Evolutionary conservation across 148 eudicot species (phyloP).

Genomic region (Persicaria tinctoria): DNA sequence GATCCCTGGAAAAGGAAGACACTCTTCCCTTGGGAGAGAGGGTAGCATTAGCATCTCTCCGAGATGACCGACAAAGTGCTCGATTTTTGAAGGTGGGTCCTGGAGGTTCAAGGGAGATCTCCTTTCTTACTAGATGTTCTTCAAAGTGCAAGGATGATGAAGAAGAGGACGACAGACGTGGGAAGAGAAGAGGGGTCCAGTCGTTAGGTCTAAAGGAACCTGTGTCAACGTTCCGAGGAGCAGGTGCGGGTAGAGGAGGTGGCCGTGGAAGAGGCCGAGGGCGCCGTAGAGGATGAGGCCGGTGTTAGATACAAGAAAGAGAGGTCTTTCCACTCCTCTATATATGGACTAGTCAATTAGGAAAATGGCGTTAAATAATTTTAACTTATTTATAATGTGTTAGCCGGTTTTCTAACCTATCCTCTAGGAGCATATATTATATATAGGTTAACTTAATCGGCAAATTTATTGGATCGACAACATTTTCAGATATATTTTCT

Average conservation of each 20-base stretch:
- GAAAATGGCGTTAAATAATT: too few species aligned
- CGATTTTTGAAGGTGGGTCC: conserved; percentile 52
- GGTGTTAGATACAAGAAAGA: too few species aligned
- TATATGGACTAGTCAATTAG: too few species aligned
- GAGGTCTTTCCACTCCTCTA: too few species aligned
- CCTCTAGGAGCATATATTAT: too few species aligned
- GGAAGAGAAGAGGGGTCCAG: conserved; percentile 49
- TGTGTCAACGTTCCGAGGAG: conserved; percentile 36
- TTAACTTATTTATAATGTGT: too few species aligned
- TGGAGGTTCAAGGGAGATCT: conserved; percentile 83
- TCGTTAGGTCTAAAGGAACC: conserved; percentile 54
- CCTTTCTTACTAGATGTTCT: conserved; percentile 54
- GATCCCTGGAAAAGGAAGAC: conserved; percentile 68
- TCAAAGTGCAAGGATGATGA: conserved; percentile 63
- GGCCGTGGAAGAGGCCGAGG: background rate
- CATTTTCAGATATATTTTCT: too few species aligned
- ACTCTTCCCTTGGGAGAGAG: conserved; percentile 74
- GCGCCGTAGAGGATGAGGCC: too few species aligned
- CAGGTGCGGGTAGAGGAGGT: conserved; percentile 44
- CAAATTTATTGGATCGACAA: too few species aligned
- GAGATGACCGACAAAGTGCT: conserved; percentile 20
- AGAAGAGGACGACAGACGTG: conserved; percentile 23
- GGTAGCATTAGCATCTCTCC: conserved; percentile 45
- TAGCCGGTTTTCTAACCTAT: too few species aligned
- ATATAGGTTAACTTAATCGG: too few species aligned